These are phyloP conservation scores for Ambispora gerdemannii DNA, from an alignment of 192 early-diverging fungal species.

Conservation along the genomic window DNA sequence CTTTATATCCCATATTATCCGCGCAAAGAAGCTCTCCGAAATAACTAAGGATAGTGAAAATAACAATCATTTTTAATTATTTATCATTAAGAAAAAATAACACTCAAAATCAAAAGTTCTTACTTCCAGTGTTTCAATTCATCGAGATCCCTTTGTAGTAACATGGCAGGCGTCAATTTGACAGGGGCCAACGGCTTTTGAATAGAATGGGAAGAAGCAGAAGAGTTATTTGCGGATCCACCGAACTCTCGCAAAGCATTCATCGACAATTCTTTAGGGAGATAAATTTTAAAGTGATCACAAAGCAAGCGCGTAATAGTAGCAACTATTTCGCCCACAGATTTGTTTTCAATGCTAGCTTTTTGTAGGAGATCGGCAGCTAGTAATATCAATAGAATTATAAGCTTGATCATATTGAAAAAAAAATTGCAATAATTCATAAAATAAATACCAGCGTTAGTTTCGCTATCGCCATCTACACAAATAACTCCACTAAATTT, in stretches of 20 bases:
- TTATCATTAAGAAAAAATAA: background rate
- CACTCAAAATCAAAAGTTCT: too few relatives aligned
- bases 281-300: slow-evolving; percentile 15
- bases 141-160: slow-evolving; percentile 11
- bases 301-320: slow-evolving; percentile 17
- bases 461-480: slow-evolving; percentile 26
- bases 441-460: slow-evolving; percentile 16
- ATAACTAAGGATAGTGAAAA: slow-evolving; percentile 4
- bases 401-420: background rate
- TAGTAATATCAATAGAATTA: background rate
- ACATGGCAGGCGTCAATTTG: background rate
- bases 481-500: slow-evolving; percentile 32
- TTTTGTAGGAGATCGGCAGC: slow-evolving; percentile 17
- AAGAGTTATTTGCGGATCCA: background rate
- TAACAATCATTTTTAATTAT: background rate
- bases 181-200: background rate
- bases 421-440: background rate
- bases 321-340: slow-evolving; percentile 24
- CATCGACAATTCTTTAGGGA: slow-evolving; percentile 21
- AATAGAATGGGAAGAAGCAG: background rate
- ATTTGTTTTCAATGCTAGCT: slow-evolving; percentile 17
- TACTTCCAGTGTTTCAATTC: slow-evolving; percentile 26
- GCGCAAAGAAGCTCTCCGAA: slow-evolving; percentile 31
- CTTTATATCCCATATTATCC: slow-evolving; percentile 30
- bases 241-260: slow-evolving; percentile 11